Evolutionary conservation across 306 rosid genomes (phyloP).

Genomic region (Nissolia schottii): DNA sequence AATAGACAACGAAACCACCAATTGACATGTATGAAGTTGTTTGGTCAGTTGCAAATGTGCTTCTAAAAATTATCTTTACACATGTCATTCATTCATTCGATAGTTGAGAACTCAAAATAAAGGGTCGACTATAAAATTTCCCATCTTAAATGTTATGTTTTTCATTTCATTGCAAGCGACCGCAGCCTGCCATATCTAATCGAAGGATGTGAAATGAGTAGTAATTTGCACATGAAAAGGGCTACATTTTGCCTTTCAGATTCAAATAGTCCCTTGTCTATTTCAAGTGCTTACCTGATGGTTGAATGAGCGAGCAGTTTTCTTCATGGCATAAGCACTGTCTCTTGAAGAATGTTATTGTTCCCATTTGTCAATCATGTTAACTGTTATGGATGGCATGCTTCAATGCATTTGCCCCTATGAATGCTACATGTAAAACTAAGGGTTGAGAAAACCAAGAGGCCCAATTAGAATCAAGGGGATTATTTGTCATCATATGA

Average conservation of each 20-base stretch:
- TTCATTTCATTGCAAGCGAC: neutral
- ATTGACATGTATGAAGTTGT: neutral
- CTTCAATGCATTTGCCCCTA: constrained; percentile 20
- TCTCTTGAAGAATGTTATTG: neutral
- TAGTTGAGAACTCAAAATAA: neutral
- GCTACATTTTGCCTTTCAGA: neutral
- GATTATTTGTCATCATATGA: neutral
- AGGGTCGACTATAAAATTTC: neutral
- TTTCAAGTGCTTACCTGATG: neutral
- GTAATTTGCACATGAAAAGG: neutral
- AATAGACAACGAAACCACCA: neutral
- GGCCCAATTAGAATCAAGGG: constrained; percentile 7
- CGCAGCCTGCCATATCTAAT: neutral
- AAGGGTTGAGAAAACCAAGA: constrained; percentile 15
- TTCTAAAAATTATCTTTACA: neutral
- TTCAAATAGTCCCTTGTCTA: neutral
- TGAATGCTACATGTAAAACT: neutral
- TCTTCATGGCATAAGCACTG: neutral
- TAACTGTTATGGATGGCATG: neutral
- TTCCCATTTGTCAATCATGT: neutral
- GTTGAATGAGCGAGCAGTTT: neutral
- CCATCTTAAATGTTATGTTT: neutral
- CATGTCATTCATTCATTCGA: neutral
- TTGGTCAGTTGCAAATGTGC: neutral
- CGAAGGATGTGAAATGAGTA: neutral